Base-by-base conservation (phyloP, 148 eudicot species). In the Rhododendron henanense region DNA sequence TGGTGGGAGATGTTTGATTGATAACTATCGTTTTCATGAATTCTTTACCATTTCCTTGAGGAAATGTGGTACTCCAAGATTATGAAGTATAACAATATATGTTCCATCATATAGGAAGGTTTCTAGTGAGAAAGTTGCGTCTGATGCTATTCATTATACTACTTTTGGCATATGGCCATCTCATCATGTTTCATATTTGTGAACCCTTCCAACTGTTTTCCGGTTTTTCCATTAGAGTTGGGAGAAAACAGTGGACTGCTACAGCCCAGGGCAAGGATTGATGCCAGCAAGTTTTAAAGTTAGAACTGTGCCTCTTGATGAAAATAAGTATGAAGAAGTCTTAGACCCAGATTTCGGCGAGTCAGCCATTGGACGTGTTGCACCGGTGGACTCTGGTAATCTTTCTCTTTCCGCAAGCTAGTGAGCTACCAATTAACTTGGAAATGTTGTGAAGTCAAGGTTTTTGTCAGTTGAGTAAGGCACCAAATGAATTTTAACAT, bases 311-410 rank as follows among this genome's bases (percentile, higher is more conserved):
- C 89, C 95, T 85, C 90, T 93, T 75, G 93, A 90, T 77, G 93
- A 89, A 31, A 91, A 89, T 82, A 89, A 89, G 84, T 73, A 25
- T 67, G 95, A 93, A 90, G 95, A 93, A 90, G 94, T 93, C 59
- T 88, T 93, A 51, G 94, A 93, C 87, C 95, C 95, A 23, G 94
- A 93, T 85, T 93, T 93, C 86, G 95, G 95, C 41, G 95, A 93
- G 86, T 93, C 93, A 1, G 93, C 93, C 69, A 91, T 91, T 84
- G 92, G 93, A 78, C 92, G 93, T 82, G 98, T 96, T 84, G 98
- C 98, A 15, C 98, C 98, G 86, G 98, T 96, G 77, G 98, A 96
- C 91, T 96, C 98, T 71, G 98, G 98, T 94, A 90, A 81, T 55
- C 39, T 61, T 11, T 87, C 35, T 33, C 9, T 65, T 35, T 8